Evolutionary conservation across 805 yeast species (phyloP).

Genomic region (Starmerella bombi): DNA sequence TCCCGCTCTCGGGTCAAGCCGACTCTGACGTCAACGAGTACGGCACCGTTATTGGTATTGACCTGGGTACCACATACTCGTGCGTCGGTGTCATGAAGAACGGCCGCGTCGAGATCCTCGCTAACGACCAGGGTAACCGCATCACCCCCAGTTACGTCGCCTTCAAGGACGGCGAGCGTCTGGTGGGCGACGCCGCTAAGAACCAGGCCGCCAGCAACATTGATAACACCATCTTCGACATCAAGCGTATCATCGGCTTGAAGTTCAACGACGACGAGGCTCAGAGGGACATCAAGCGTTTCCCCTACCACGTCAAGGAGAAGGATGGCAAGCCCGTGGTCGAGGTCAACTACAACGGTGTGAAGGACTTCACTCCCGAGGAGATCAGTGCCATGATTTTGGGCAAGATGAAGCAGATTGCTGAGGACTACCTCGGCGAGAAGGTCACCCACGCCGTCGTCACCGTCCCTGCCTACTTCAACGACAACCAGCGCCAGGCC

Average conservation of each 20-base stretch:
- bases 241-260: constrained; percentile 83
- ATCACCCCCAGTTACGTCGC: constrained; percentile 93
- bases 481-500: constrained; percentile 89
- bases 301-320: constrained; percentile 61
- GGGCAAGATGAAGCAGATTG: constrained; percentile 82
- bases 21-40: constrained; percentile 29
- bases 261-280: constrained; percentile 65
- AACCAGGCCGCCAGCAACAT: constrained; percentile 90
- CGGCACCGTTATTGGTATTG: constrained; percentile 71
- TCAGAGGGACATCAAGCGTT: constrained; percentile 67
- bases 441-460: constrained; percentile 82
- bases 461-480: constrained; percentile 87
- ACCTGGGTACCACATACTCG: constrained; percentile 93
- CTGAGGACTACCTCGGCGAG: constrained; percentile 78
- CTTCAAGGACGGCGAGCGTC: constrained; percentile 80
- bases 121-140: constrained; percentile 95
- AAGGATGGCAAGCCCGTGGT: constrained; percentile 74
- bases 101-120: constrained; percentile 82
- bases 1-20: constrained; percentile 26
- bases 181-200: constrained; percentile 93
- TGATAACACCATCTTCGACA: constrained; percentile 72
- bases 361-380: constrained; percentile 75
- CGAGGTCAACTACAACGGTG: constrained; percentile 56
- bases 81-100: constrained; percentile 84
- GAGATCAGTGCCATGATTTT: constrained; percentile 87